Evolutionary conservation across 2,329 filamentous ascomycete species (phyloP), one percentile per base, ranked within the genome.

Genomic region (Fusarium liriodendri): DNA sequence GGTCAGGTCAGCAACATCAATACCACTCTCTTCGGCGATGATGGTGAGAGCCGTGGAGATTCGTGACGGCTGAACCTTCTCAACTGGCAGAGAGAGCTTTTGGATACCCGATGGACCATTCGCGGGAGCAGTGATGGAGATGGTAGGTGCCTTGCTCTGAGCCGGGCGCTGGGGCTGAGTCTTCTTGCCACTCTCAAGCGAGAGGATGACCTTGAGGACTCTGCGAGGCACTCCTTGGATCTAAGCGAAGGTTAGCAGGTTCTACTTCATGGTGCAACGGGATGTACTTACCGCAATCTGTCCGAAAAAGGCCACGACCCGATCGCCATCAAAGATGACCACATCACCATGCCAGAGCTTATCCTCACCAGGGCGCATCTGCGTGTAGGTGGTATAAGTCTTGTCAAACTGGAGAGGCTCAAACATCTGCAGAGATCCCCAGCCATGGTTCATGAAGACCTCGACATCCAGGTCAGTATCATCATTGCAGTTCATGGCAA

Each of bases 241-340:
- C 69, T 71, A 16, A 0, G 0, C 1, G 1, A 8, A 3, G 5
- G 20, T 71, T 1, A 71, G 69, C 6, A 47, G 3, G 2, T 0
- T 6, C 5, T 37, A 11, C 6, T 57, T 25, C 0, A 3, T 2
- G 5, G 5, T 22, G n/a, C 13, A 20, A 10, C 10, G 1, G 3
- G 2, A 4, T 57, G 3, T 16, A 42, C 69, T 50, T 60, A 63
- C 69, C 87, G 87, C 69, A 7, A 76, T 77, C 52, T 74, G 71
- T 0, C 71, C 75, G 33, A 77, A 74, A 54, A 66, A 74, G 0
- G 75, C 87, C 3, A 89, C 85, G 40, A 89, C 82, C 62, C 79
- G 82, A 37, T 88, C 86, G 42, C 85, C 85, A 29, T 89, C 86
- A 65, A 90, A 88, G 72, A 90, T 80, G 70, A 88, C 89, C 11